These are phyloP conservation scores for Lignosus rhinocerotis DNA, from an alignment of 1,284 basidiomycete species.

Conservation along the genomic window DNA sequence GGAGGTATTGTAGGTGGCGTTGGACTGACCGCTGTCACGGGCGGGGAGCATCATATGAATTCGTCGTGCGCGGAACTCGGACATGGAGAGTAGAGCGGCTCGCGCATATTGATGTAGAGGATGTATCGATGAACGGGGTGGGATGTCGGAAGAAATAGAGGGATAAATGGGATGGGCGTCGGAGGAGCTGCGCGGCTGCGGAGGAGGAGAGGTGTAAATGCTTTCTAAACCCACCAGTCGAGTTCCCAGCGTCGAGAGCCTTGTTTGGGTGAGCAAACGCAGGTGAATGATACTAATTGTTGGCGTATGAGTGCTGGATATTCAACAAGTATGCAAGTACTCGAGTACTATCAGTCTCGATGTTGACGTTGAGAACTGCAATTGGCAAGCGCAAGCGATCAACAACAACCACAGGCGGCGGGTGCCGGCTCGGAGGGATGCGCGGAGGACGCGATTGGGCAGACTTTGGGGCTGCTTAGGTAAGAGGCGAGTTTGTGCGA, in stretches of 20 bases:
- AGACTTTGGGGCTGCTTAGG: conserved; percentile 1
- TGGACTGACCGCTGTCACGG: neutral
- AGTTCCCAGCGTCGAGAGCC: neutral
- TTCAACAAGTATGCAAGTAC: neutral
- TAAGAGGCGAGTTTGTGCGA: neutral
- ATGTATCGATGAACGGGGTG: neutral
- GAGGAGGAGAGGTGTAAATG: neutral
- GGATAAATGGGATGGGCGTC: neutral
- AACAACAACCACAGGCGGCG: neutral
- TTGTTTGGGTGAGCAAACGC: neutral
- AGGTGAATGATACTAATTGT: no score
- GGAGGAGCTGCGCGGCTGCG: neutral
- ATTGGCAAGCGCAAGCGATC: neutral
- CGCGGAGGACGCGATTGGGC: conserved; percentile 2
- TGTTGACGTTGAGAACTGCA: no score
- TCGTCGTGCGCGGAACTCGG: neutral
- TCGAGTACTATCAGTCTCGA: no score
- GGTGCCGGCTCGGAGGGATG: neutral
- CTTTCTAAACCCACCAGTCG: neutral
- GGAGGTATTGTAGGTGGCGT: neutral
- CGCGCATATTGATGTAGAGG: neutral
- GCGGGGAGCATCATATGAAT: neutral
- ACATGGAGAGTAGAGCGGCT: conserved; percentile 2
- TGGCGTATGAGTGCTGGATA: neutral
- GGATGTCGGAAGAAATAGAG: neutral